Base-by-base conservation (phyloP, 176 grass and related monocot species). In the Guadua angustifolia region DNA sequence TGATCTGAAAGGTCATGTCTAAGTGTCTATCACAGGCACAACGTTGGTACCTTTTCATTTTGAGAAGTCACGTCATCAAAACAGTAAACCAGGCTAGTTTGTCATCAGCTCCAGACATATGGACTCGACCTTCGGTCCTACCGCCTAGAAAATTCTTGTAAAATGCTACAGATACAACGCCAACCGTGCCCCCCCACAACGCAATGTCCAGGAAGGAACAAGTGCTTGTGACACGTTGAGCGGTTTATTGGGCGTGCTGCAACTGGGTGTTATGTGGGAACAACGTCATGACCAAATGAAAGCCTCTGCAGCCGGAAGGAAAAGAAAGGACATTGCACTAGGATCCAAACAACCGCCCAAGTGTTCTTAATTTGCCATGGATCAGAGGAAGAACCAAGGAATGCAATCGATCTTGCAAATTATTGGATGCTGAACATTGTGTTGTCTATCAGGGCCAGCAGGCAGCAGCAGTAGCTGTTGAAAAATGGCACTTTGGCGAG, bases 181-280 rank as follows among this genome's bases (percentile, higher is more conserved):
- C n/a, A 59, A 4, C 12, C 61, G 7, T n/a, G 56, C 52, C 2
- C 6, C 52, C 17, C 18, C 52, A 21, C 18, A 7, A 55, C 6
- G 17, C 17, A 32, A 14, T 15, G 60, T 12, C 26, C 60, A 45
- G 17, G 55, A 44, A 45, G 74, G 56, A 12, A 33, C 70, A 26
- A 44, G 53, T 46, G 24, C 57, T 15, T 46, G 57, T 32, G 76
- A 51, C 77, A 25, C 18, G 61, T 26, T 42, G 16, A 33, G 17
- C 14, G 29, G 17, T 55, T 21, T 21, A n/a, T 55, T 55, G 78
- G 65, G 33, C 7, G 21, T 17, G 49, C 13, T 52, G 49, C 65
- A 40, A 0, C 49, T 25, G 65, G 79, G 79, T 57, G 49, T 44
- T 81, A 57, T 14, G 79, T 57, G 79, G 49, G 35, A 26, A n/a